These are phyloP conservation scores for Plasmodium berghei DNA, from an alignment of 169 alveolate genomes.

Conservation along the genomic window DNA sequence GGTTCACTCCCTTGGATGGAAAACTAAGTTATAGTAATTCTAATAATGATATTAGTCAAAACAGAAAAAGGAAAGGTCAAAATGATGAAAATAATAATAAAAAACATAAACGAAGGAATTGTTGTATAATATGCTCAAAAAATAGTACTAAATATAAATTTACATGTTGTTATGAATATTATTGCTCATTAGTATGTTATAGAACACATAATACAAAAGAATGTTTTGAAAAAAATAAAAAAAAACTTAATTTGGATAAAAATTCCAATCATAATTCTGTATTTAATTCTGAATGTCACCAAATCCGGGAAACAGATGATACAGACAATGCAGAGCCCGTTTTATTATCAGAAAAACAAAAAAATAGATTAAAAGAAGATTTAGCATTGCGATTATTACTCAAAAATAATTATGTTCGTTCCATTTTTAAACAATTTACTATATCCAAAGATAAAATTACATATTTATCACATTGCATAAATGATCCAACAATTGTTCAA, in stretches of 20 bases:
- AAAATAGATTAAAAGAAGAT: constrained; percentile 53
- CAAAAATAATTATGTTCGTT: constrained; percentile 67
- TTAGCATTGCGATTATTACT: constrained; percentile 22
- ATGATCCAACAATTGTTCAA: constrained; percentile 70
- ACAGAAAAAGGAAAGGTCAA: constrained; percentile 10
- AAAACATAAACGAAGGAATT: constrained; percentile 4
- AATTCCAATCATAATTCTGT: neutral
- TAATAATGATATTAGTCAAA: neutral
- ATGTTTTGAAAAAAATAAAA: constrained; percentile 1
- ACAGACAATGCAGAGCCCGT: constrained; percentile 13
- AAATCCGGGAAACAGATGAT: too few relatives aligned
- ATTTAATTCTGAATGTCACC: too few relatives aligned
- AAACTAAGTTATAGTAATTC: neutral
- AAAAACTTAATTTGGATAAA: neutral
- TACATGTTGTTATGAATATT: constrained; percentile 30
- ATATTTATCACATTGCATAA: constrained; percentile 47
- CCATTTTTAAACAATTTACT: constrained; percentile 40
- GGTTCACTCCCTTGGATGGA: too few relatives aligned
- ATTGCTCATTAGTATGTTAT: constrained; percentile 33
- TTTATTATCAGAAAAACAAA: constrained; percentile 40
- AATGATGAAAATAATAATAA: constrained; percentile 15
- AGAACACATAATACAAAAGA: constrained; percentile 17
- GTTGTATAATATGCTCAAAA: constrained; percentile 15
- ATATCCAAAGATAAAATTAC: constrained; percentile 47
- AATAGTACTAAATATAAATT: constrained; percentile 28